Evolutionary conservation across 1,139 yeast species (phyloP).

Genomic region (Diutina catenulata): DNA sequence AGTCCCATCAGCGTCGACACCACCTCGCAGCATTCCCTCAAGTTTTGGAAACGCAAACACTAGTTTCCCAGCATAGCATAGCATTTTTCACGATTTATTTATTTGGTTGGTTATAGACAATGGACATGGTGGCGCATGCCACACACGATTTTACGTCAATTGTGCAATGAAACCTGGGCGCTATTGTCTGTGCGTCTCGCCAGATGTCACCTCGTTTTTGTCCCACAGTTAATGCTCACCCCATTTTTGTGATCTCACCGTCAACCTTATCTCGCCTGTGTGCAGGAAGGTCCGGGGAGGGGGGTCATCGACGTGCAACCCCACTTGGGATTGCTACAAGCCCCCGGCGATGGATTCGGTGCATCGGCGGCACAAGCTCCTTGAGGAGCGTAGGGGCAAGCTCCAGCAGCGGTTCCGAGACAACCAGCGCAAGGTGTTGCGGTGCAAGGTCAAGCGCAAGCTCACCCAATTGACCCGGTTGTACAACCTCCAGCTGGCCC

Average conservation of each 20-base stretch:
- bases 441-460: not conserved
- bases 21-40: slow-evolving; percentile 7
- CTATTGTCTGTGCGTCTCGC: no score
- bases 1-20: slow-evolving; percentile 7
- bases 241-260: no score
- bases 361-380: slow-evolving; percentile 3
- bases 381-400: slow-evolving; percentile 10
- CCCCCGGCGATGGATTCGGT: not conserved
- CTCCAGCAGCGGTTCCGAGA: slow-evolving; percentile 10
- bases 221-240: no score
- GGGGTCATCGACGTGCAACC: no score
- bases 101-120: not conserved
- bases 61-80: not conserved
- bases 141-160: not conserved
- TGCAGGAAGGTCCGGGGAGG: no score
- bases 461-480: slow-evolving; percentile 10
- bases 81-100: not conserved
- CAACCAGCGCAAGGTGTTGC: slow-evolving; percentile 7
- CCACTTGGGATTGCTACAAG: no score
- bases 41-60: slow-evolving; percentile 9
- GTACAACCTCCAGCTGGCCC: slow-evolving; percentile 5
- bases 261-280: no score
- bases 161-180: slow-evolving; percentile 3
- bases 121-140: not conserved
- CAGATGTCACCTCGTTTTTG: no score